phyloP scores from a whole-genome alignment of 2,329 filamentous ascomycete genomes.

The Leptographium procerum region DNA sequence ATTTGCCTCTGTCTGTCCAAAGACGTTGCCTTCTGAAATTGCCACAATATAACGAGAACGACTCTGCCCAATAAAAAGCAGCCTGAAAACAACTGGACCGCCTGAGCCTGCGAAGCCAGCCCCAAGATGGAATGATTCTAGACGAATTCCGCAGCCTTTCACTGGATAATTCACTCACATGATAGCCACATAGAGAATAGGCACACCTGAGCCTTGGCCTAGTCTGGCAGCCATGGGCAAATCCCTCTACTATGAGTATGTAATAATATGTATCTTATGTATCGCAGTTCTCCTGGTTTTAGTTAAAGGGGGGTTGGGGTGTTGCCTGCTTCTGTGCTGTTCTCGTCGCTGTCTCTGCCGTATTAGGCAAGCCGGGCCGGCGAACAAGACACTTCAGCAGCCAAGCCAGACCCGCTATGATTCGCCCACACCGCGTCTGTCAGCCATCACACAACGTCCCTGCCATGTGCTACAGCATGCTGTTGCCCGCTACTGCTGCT shows the following conservation, averaged over 20 bases:
- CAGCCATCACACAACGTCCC: not conserved
- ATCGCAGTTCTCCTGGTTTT: too few relatives aligned
- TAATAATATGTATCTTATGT: too few relatives aligned
- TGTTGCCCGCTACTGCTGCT: not conserved
- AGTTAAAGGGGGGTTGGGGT: not conserved
- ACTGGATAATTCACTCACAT: not conserved
- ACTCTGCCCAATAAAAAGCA: too few relatives aligned
- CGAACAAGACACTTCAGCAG: not conserved
- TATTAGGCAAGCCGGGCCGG: not conserved
- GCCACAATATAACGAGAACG: too few relatives aligned
- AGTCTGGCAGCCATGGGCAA: not conserved
- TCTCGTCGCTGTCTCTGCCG: not conserved
- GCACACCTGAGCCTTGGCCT: too few relatives aligned
- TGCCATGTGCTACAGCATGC: not conserved
- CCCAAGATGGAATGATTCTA: constrained; percentile 1
- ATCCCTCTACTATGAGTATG: not conserved
- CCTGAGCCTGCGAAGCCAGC: not conserved
- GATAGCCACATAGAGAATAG: too few relatives aligned
- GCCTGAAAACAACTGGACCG: too few relatives aligned
- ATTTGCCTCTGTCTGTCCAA: too few relatives aligned
- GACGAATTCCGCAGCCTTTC: not conserved
- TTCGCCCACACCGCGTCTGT: not conserved
- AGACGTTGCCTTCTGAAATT: too few relatives aligned
- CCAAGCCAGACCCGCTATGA: not conserved
- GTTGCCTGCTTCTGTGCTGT: not conserved